These are phyloP conservation scores for Fraxinus latifolia DNA, from an alignment of 305 asterid genomes.

Conservation along the genomic window DNA sequence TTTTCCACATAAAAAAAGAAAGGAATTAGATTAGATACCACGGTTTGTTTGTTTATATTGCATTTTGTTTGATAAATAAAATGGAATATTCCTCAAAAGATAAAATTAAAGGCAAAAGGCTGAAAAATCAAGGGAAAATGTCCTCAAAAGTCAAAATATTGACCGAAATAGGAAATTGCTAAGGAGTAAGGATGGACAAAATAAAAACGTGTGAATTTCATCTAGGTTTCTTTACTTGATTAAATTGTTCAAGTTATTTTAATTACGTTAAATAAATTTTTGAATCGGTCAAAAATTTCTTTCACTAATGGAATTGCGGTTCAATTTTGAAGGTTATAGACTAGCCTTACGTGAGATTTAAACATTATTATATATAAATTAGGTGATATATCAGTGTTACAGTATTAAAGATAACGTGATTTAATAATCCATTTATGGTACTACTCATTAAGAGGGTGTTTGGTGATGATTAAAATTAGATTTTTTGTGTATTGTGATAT, in stretches of 20 bases:
- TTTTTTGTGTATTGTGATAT: no score
- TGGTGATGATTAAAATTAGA: no score
- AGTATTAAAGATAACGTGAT: no score
- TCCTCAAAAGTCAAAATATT: background rate
- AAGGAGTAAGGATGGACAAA: background rate
- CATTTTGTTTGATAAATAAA: background rate
- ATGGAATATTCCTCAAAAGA: background rate
- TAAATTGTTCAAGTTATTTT: background rate
- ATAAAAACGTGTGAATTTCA: background rate
- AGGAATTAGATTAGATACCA: background rate
- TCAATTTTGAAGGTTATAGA: background rate
- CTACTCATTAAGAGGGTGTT: no score
- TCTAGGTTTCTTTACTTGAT: background rate
- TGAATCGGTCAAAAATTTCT: background rate
- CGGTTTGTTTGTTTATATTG: background rate
- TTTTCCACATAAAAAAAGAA: background rate
- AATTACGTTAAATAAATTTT: no score
- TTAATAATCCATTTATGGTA: no score
- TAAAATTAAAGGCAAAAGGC: background rate
- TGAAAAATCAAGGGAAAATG: background rate
- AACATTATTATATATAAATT: no score
- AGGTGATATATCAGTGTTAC: no score
- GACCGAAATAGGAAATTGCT: background rate
- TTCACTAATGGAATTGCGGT: background rate
- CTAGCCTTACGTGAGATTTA: background rate